phyloP scores from a whole-genome alignment of 768 basidiomycete species.

The Kwoniella newhampshirensis region DNA sequence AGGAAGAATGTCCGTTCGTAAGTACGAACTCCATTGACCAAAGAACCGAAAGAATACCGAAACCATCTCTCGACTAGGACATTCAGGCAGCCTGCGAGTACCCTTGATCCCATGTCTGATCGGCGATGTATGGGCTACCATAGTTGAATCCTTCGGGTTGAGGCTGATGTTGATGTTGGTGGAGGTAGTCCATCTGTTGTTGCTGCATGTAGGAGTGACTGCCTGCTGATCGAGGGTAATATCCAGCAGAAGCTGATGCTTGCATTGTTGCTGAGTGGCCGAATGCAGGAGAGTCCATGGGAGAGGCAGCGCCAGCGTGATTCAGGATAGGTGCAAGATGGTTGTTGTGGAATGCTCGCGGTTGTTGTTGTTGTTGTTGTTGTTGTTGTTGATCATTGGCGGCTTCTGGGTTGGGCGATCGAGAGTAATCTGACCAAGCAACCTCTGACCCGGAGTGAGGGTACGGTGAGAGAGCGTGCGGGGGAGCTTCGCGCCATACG shows the following conservation, averaged over 20 bases:
- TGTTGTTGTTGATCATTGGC: slow-evolving; percentile 3
- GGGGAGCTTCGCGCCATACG: slow-evolving; percentile 18
- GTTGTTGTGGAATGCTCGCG: slow-evolving; percentile 11
- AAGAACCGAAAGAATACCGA: background rate
- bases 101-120: slow-evolving; percentile 23
- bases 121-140: slow-evolving; percentile 37
- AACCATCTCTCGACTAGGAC: background rate
- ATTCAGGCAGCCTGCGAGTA: slow-evolving; percentile 13
- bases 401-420: slow-evolving; percentile 33
- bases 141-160: slow-evolving; percentile 30
- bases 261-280: slow-evolving; percentile 20
- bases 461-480: slow-evolving; percentile 27
- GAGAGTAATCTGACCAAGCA: slow-evolving; percentile 29
- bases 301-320: slow-evolving; percentile 16
- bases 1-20: background rate
- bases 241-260: slow-evolving; percentile 6
- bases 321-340: slow-evolving; percentile 39
- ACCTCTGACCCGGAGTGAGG: slow-evolving; percentile 18
- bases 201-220: slow-evolving; percentile 36
- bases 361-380: slow-evolving; percentile 11
- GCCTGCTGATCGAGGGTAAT: slow-evolving; percentile 19
- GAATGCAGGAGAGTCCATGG: slow-evolving; percentile 26
- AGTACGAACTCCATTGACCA: background rate
- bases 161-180: slow-evolving; percentile 24
- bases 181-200: slow-evolving; percentile 39